Conservation (phyloP, 176 grass and related monocot genomes). For the Hordeum vulgare region DNA sequence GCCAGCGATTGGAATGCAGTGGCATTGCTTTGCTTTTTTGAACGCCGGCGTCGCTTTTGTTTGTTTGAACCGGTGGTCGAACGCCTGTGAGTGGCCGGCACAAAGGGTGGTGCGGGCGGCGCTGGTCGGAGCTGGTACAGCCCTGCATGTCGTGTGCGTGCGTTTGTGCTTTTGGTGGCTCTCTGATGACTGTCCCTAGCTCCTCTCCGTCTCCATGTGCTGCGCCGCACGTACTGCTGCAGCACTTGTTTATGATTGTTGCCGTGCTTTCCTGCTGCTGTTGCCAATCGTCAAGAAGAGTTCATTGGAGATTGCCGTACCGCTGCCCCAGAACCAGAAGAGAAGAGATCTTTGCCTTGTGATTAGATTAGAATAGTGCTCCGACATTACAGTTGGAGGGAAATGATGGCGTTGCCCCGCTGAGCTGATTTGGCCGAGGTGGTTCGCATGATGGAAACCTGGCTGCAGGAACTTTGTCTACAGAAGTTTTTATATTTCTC, state of each 20-base stretch:
- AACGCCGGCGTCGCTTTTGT: neutral
- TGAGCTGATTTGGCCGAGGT: neutral
- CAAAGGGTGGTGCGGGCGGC: neutral
- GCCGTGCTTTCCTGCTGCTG: neutral
- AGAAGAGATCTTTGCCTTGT: neutral
- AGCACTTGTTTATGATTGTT: slow-evolving; percentile 10
- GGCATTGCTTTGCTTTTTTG: neutral
- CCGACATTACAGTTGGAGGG: neutral
- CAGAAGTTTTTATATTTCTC: neutral
- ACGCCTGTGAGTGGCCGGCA: slow-evolving; percentile 23
- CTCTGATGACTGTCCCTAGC: slow-evolving; percentile 7
- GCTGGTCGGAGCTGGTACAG: neutral
- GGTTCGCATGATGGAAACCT: neutral
- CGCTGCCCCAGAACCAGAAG: neutral
- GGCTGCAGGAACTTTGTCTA: neutral
- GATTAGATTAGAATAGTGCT: neutral
- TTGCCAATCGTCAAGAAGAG: neutral
- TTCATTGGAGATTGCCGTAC: neutral
- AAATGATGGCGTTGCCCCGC: neutral
- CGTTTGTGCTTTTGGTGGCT: slow-evolving; percentile 21
- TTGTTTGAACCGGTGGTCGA: neutral
- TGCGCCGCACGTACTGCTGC: neutral
- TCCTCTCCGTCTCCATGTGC: slow-evolving; percentile 23
- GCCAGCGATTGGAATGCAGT: slow-evolving; percentile 25
- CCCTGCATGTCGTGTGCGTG: slow-evolving; percentile 4